Percentiles rank a stretch among this genome's conserved stretches.
phyloP scores from a whole-genome alignment of 2,329 filamentous ascomycete species.

The Colletotrichum australisinense region DNA sequence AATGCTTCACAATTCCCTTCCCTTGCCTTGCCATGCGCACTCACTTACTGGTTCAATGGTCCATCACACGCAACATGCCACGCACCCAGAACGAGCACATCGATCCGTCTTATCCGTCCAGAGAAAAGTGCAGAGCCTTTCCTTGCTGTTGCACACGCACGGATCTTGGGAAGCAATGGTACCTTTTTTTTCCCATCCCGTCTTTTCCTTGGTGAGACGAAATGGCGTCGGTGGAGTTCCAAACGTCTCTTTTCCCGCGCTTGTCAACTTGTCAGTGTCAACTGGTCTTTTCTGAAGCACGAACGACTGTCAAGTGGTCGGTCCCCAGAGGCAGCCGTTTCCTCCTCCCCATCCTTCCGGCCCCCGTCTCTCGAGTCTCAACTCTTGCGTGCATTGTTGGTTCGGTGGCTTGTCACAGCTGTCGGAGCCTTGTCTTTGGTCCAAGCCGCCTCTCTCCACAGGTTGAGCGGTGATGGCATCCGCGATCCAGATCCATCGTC shows the following conservation, averaged over 20 bases:
- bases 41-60: neutral
- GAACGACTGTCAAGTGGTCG: neutral
- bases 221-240: constrained; percentile 1
- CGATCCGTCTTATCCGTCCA: neutral
- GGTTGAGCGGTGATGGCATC: neutral
- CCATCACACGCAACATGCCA: constrained; percentile 2
- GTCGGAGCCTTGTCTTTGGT: neutral
- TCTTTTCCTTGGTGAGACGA: neutral
- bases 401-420: constrained; percentile 1
- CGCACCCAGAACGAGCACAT: neutral
- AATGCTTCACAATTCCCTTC: constrained; percentile 13
- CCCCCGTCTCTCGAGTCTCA: neutral
- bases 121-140: neutral
- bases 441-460: neutral
- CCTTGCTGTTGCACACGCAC: neutral
- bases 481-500: neutral
- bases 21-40: neutral
- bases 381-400: neutral
- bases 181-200: constrained; percentile 22
- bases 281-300: neutral
- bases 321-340: neutral
- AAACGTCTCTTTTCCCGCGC: neutral
- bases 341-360: neutral
- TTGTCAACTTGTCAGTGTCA: constrained; percentile 5
- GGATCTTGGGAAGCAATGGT: neutral